Conservation (phyloP, 805 yeast species). For the Tetrapisispora phaffii region DNA sequence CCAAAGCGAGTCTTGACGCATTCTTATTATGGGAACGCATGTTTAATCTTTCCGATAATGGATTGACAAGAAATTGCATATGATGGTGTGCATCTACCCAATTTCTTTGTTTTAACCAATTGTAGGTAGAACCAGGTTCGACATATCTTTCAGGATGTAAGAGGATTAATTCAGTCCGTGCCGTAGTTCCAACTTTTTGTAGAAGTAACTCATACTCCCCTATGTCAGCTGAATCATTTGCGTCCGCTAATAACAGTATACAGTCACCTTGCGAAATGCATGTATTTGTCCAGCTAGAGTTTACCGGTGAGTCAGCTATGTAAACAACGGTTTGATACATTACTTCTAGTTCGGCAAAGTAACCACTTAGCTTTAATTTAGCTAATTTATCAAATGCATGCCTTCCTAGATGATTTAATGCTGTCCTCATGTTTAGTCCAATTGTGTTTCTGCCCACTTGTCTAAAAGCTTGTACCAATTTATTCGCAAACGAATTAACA, state of each 20-base stretch:
- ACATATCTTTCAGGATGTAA: slow-evolving; percentile 78
- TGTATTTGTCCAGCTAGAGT: slow-evolving; percentile 82
- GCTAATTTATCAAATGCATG: slow-evolving; percentile 90
- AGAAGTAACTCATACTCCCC: slow-evolving; percentile 81
- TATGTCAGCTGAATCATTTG: slow-evolving; percentile 55
- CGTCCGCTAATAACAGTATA: slow-evolving; percentile 80
- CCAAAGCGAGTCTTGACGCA: slow-evolving; percentile 12
- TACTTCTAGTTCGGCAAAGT: slow-evolving; percentile 85
- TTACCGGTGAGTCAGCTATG: slow-evolving; percentile 74
- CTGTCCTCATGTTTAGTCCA: slow-evolving; percentile 73
- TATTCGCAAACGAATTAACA: slow-evolving; percentile 72
- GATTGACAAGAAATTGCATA: slow-evolving; percentile 45
- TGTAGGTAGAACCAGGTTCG: slow-evolving; percentile 71
- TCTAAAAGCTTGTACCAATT: slow-evolving; percentile 59
- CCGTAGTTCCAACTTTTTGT: slow-evolving; percentile 67
- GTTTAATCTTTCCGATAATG: slow-evolving; percentile 12
- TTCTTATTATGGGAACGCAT: slow-evolving; percentile 15
- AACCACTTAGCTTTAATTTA: slow-evolving; percentile 75
- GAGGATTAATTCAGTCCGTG: slow-evolving; percentile 77
- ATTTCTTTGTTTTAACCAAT: slow-evolving; percentile 73
- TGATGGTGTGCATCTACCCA: slow-evolving; percentile 96
- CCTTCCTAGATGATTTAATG: slow-evolving; percentile 71
- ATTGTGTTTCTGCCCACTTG: slow-evolving; percentile 65
- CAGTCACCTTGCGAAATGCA: slow-evolving; percentile 95
- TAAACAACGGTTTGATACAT: slow-evolving; percentile 79